These are phyloP conservation scores for Colletotrichum viniferum DNA, from an alignment of 2,329 filamentous ascomycete species.

Conservation along the genomic window DNA sequence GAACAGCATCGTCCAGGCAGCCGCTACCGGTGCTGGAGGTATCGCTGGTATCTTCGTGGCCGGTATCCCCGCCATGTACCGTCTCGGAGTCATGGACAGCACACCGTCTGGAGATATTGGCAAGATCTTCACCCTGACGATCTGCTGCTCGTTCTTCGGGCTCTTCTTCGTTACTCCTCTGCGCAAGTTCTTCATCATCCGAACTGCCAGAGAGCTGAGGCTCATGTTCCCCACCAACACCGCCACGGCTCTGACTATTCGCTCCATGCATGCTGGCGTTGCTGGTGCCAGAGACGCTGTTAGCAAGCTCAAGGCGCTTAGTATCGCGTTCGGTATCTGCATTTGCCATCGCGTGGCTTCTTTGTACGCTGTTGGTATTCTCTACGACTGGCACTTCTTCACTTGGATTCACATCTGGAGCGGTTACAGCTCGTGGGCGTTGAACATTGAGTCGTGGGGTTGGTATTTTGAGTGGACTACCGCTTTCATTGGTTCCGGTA, in stretches of 20 bases:
- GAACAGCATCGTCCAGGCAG: conserved; percentile 66
- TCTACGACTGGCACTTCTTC: conserved; percentile 63
- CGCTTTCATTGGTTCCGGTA: conserved; percentile 63
- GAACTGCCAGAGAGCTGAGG: conserved; percentile 63
- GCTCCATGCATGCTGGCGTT: conserved; percentile 64
- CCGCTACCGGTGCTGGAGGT: conserved; percentile 64
- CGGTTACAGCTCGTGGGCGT: conserved; percentile 52
- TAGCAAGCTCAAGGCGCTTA: conserved; percentile 61
- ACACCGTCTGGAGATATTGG: conserved; percentile 60
- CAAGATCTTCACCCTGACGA: conserved; percentile 62
- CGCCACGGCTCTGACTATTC: conserved; percentile 65
- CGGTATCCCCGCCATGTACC: conserved; percentile 65
- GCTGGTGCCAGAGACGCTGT: conserved; percentile 56
- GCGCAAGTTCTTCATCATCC: conserved; percentile 72
- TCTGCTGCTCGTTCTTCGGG: conserved; percentile 68
- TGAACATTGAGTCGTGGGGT: conserved; percentile 64
- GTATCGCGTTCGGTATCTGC: conserved; percentile 53
- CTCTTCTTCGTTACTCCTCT: conserved; percentile 67
- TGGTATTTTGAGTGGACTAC: conserved; percentile 65
- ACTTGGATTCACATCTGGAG: conserved; percentile 61
- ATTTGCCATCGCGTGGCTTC: conserved; percentile 59
- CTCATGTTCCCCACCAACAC: conserved; percentile 65
- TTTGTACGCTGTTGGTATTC: conserved; percentile 62
- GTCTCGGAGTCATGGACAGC: conserved; percentile 52
- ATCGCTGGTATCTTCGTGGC: conserved; percentile 62